Percentiles rank a stretch among this genome's conserved stretches.
phyloP scores from a whole-genome alignment of 2,329 filamentous ascomycete species.

The Clarireedia homoeocarpa region DNA sequence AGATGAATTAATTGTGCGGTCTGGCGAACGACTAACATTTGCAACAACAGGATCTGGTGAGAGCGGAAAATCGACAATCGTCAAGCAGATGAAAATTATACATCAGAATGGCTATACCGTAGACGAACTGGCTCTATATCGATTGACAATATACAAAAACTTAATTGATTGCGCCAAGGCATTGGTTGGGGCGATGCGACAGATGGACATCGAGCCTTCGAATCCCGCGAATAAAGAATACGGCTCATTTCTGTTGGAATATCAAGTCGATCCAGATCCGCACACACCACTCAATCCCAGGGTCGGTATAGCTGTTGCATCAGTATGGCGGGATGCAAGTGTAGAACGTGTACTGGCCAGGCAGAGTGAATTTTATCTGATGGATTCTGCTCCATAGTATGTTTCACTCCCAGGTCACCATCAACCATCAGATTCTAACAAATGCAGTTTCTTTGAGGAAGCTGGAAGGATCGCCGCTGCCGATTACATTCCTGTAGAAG shows the following conservation, averaged over 20 bases:
- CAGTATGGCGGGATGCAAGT: slow-evolving; percentile 84
- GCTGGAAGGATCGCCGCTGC: slow-evolving; percentile 73
- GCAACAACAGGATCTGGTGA: slow-evolving; percentile 74
- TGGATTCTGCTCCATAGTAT: slow-evolving; percentile 98
- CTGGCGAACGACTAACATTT: slow-evolving; percentile 15
- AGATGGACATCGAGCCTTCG: slow-evolving; percentile 78
- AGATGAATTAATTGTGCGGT: slow-evolving; percentile 12
- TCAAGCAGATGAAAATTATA: slow-evolving; percentile 99
- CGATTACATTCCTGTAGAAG: slow-evolving; percentile 87
- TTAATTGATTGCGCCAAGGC: slow-evolving; percentile 94
- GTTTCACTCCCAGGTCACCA: slow-evolving; percentile 6
- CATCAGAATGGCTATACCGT: slow-evolving; percentile 95
- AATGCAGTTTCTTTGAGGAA: slow-evolving; percentile 84
- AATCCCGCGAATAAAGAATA: slow-evolving; percentile 64
- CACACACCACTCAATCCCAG: slow-evolving; percentile 74
- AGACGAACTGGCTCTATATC: slow-evolving; percentile 89
- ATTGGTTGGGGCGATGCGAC: slow-evolving; percentile 82
- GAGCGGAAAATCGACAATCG: slow-evolving; percentile 97
- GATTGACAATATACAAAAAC: slow-evolving; percentile 97
- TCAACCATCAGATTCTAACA: slow-evolving; percentile 13
- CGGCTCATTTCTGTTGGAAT: slow-evolving; percentile 75
- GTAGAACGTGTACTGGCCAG: slow-evolving; percentile 80
- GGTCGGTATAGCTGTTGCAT: slow-evolving; percentile 75
- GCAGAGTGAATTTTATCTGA: slow-evolving; percentile 96
- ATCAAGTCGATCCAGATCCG: slow-evolving; percentile 84